These are phyloP conservation scores for Tolypocladium pustulatum DNA, from an alignment of 2,329 filamentous ascomycete genomes.

Conservation along the genomic window DNA sequence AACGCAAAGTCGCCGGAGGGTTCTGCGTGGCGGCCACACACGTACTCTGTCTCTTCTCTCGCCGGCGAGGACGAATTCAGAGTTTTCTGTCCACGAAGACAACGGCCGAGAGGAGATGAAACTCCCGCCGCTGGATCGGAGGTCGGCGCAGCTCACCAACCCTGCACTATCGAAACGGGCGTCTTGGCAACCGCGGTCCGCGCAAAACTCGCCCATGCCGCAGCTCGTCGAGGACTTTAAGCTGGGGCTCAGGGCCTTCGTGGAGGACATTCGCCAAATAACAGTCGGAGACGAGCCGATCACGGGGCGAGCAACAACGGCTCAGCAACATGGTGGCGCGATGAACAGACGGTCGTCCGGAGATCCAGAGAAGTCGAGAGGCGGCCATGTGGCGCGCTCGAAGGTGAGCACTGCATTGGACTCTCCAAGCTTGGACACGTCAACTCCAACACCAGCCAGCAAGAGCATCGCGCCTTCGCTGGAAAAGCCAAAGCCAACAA, in stretches of 20 bases:
- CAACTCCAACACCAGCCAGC: slow-evolving; percentile 21
- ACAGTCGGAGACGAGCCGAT: slow-evolving; percentile 90
- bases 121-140: slow-evolving; percentile 18
- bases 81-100: slow-evolving; percentile 32
- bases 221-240: slow-evolving; percentile 85
- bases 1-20: slow-evolving; percentile 39
- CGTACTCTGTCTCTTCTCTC: slow-evolving; percentile 71
- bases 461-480: slow-evolving; percentile 13
- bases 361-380: slow-evolving; percentile 37
- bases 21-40: slow-evolving; percentile 58
- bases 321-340: slow-evolving; percentile 9
- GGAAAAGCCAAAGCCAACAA: slow-evolving; percentile 27
- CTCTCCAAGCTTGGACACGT: slow-evolving; percentile 16
- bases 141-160: slow-evolving; percentile 23
- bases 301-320: slow-evolving; percentile 31
- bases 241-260: slow-evolving; percentile 84
- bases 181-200: slow-evolving; percentile 46
- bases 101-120: slow-evolving; percentile 15
- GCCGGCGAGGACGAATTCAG: slow-evolving; percentile 39
- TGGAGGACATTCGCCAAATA: slow-evolving; percentile 89
- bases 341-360: slow-evolving; percentile 7
- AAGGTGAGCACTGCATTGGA: slow-evolving; percentile 33
- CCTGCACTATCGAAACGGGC: slow-evolving; percentile 41
- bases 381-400: slow-evolving; percentile 27
- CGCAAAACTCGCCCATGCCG: slow-evolving; percentile 41